A percentile compares a stretch with the other conserved stretches of the same genome.
These are phyloP conservation scores for Vaccinium darrowii DNA, from an alignment of 148 eudicot genomes.

Conservation along the genomic window DNA sequence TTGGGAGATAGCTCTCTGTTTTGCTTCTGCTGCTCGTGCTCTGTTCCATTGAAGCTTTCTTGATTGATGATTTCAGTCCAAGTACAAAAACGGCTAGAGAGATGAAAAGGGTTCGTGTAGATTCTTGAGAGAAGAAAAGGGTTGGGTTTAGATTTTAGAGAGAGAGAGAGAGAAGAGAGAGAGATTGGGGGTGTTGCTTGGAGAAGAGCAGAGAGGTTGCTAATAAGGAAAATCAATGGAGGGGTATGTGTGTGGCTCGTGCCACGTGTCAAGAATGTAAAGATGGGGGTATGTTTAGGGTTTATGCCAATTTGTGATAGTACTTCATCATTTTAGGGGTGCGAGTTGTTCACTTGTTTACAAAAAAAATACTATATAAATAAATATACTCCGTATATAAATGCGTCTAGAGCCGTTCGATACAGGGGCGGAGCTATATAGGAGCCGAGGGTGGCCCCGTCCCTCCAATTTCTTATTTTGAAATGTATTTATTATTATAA, in stretches of 20 bases:
- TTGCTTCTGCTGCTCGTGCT: background rate
- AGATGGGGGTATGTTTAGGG: conserved; percentile 25
- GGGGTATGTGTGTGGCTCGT: conserved; percentile 3
- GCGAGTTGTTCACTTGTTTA: no score
- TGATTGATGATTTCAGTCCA: background rate
- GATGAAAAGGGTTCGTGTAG: no score
- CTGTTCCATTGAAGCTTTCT: conserved; percentile 1
- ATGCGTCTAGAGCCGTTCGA: no score
- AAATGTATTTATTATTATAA: no score
- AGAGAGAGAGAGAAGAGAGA: background rate
- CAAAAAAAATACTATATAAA: no score
- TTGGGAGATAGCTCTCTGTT: background rate
- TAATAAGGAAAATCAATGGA: conserved; percentile 1
- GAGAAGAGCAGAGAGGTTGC: background rate
- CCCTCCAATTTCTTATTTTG: no score
- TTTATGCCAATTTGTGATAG: conserved; percentile 9
- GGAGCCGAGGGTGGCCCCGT: no score
- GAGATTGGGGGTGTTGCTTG: background rate
- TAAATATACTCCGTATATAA: no score
- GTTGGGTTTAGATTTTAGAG: background rate
- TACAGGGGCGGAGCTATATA: no score
- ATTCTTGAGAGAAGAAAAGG: background rate
- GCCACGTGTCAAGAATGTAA: conserved; percentile 31
- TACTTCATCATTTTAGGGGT: no score
- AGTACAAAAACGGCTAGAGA: background rate